Evolutionary conservation across 495 filamentous ascomycete genomes (phyloP).

Genomic region (Sordaria brevicollis): DNA sequence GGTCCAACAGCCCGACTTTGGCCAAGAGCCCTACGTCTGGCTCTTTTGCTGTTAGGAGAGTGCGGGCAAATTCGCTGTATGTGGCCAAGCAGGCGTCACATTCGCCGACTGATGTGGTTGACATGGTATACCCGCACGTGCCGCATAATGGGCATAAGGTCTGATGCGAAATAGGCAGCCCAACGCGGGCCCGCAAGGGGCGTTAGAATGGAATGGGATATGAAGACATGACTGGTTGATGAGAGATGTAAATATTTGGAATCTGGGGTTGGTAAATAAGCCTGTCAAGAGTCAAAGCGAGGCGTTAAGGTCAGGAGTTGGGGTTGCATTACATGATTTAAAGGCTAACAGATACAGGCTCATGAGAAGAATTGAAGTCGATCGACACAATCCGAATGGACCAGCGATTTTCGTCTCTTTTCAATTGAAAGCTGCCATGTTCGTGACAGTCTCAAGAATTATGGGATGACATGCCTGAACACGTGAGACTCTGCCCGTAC

Average conservation of each 20-base stretch:
- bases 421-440: no score
- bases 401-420: no score
- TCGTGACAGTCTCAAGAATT: no score
- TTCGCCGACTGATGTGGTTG: neutral
- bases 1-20: neutral
- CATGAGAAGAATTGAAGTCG: no score
- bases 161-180: neutral
- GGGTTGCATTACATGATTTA: neutral
- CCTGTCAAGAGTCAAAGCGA: neutral
- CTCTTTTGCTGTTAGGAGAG: neutral
- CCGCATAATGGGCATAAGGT: neutral
- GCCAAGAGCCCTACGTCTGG: neutral
- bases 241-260: neutral
- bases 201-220: neutral
- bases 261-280: neutral
- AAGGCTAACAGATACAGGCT: neutral
- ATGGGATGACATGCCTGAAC: no score
- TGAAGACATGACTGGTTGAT: neutral
- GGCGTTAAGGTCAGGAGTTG: neutral
- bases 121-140: neutral
- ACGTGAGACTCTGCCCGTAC: no score
- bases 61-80: neutral
- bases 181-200: no score
- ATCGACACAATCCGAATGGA: no score
- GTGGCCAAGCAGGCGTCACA: neutral